Percentiles rank a stretch among this genome's conserved stretches.
Evolutionary conservation across 106 monocot genomes (phyloP).

Genomic region (Dendrobium chrysotoxum): DNA sequence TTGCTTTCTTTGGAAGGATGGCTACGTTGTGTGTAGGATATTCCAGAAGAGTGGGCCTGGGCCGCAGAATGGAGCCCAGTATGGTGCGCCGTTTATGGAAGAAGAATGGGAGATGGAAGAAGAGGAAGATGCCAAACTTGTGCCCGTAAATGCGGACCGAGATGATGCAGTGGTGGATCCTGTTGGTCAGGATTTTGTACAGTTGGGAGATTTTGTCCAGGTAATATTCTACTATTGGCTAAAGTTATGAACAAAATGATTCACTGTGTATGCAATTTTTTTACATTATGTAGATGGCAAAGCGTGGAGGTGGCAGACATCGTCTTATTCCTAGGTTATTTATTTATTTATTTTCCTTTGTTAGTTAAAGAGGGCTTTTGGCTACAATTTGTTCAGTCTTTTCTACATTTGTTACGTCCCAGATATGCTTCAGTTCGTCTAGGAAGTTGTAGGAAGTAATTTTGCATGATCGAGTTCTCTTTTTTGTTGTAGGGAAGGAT

Average conservation of each 20-base stretch:
- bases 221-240: not conserved
- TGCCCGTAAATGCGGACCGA: not conserved
- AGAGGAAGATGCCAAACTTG: slow-evolving; percentile 5
- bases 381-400: not conserved
- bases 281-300: not conserved
- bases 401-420: not conserved
- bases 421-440: not conserved
- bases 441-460: not conserved
- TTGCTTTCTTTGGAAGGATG: slow-evolving; percentile 38
- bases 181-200: slow-evolving; percentile 3
- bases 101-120: slow-evolving; percentile 63
- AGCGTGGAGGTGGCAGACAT: not conserved
- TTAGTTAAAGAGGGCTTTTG: not conserved
- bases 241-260: not conserved
- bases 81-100: slow-evolving; percentile 73
- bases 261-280: not conserved
- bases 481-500: not conserved
- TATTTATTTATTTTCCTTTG: not conserved
- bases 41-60: slow-evolving; percentile 78
- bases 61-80: slow-evolving; percentile 86
- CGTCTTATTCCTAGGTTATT: not conserved
- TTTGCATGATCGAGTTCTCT: not conserved
- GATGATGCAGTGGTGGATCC: not conserved
- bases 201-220: slow-evolving; percentile 11
- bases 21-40: slow-evolving; percentile 76